Evolutionary conservation across 192 early-diverging fungal species (phyloP).

Genomic region (Backusella psychrophila): DNA sequence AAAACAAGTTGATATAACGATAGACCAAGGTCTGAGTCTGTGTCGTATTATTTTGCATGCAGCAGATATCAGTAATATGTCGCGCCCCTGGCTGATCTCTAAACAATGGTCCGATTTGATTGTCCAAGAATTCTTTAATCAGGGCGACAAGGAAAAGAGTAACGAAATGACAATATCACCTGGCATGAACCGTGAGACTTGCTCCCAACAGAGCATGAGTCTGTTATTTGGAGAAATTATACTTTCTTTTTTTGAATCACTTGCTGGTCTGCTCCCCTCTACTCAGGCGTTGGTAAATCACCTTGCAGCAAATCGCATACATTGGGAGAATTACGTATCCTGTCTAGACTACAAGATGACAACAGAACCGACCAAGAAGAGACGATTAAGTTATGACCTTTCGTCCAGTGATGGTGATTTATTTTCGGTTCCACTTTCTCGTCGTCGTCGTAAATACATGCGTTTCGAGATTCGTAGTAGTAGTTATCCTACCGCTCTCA

Average conservation of each 20-base stretch:
- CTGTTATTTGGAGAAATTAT: slow-evolving; percentile 73
- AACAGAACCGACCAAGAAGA: not conserved
- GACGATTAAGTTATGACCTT: not conserved
- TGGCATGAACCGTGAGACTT: slow-evolving; percentile 77
- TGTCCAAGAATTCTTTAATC: slow-evolving; percentile 75
- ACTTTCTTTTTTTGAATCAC: slow-evolving; percentile 78
- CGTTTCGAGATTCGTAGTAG: not conserved
- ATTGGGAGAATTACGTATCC: not conserved
- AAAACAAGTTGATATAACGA: slow-evolving; percentile 10
- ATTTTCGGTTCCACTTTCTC: not conserved
- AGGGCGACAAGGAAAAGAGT: slow-evolving; percentile 81
- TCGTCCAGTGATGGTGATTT: not conserved
- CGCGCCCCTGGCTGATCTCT: slow-evolving; percentile 75
- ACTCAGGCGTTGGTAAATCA: slow-evolving; percentile 49
- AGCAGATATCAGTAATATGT: slow-evolving; percentile 83
- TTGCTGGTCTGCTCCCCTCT: slow-evolving; percentile 70
- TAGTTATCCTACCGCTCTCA: not conserved
- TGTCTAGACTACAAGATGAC: not conserved
- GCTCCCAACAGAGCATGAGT: slow-evolving; percentile 66
- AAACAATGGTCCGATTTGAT: slow-evolving; percentile 88
- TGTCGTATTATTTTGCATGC: slow-evolving; percentile 71
- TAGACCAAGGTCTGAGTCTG: slow-evolving; percentile 54
- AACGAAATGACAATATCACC: slow-evolving; percentile 73
- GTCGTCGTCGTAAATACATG: not conserved
- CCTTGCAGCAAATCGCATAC: slow-evolving; percentile 7